These are phyloP conservation scores for Immersiporthe knoxdaviesiana DNA, from an alignment of 2,329 filamentous ascomycete species.

Conservation along the genomic window DNA sequence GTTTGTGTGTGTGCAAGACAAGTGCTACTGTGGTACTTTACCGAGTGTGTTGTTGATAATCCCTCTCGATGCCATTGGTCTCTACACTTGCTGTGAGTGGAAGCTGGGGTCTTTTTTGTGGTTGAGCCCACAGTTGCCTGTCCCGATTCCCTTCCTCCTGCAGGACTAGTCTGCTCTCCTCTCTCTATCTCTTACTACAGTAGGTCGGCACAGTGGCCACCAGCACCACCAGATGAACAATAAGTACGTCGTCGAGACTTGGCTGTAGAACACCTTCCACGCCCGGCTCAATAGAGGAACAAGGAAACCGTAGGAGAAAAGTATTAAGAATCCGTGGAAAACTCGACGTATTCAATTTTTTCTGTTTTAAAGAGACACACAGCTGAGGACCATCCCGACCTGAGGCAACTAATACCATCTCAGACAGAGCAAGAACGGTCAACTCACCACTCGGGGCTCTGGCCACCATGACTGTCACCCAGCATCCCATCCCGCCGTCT, in stretches of 20 bases:
- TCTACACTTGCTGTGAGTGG: neutral
- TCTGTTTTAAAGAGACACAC: too few relatives aligned
- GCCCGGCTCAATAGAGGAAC: neutral
- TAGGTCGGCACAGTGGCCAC: neutral
- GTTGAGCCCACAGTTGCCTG: too few relatives aligned
- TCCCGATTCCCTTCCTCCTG: neutral
- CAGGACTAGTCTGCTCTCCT: neutral
- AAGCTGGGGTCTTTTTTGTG: too few relatives aligned
- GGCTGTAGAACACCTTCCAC: neutral
- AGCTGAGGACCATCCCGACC: too few relatives aligned
- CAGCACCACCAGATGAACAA: neutral
- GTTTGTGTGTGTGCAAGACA: neutral
- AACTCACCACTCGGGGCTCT: too few relatives aligned
- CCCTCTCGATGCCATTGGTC: neutral
- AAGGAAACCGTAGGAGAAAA: neutral
- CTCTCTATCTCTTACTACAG: too few relatives aligned
- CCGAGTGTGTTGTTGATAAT: neutral
- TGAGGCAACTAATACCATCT: too few relatives aligned
- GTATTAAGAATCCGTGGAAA: too few relatives aligned
- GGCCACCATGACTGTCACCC: too few relatives aligned
- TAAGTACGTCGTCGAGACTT: neutral
- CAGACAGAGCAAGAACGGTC: too few relatives aligned
- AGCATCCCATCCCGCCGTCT: neutral
- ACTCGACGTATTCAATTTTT: neutral
- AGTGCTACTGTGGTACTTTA: neutral